Evolutionary conservation across 768 basidiomycete genomes (phyloP), one percentile per base, ranked within the genome.

Genomic region (Termitomyces bulborhizus): DNA sequence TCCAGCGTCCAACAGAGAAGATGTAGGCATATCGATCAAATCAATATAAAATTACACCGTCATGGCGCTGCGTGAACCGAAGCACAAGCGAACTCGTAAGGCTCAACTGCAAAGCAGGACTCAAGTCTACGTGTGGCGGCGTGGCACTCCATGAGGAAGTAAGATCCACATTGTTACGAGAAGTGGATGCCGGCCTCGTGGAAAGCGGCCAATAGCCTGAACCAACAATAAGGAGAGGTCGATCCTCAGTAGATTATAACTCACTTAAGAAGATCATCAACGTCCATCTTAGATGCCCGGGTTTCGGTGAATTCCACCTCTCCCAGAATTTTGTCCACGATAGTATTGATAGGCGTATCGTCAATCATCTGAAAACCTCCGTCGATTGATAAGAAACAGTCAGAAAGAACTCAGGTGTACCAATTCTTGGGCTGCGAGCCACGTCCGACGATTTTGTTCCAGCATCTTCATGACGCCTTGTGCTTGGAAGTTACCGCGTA

Each of bases 391-490:
- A 40, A 29, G 5, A 34, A 11, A 29, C 6, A 18, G 7, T 16
- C 27, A 41, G 8, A 16, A 13, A 8, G 12, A 26, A 46, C 4
- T 31, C 6, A 40, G 16, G 44, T 63, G 36, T 41, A 83, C 84
- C 79, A 82, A 79, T 61, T 86, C 76, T 60, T 88, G 85, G 63
- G 89, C 79, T 3, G 93, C 83, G 65, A 90, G 86, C 93, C 92
- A 97, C 29, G 94, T 96, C 70, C 85, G 82, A 77, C 88, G 88
- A 68, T 98, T 98, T 63, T 84, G 83, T 70, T 97, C 94, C 58
- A 98, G 71, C 90, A 98, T 90, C 62, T 93, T 89, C 67, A 90
- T 79, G 32, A 99, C 93, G 5, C 96, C 97, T 67, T 93, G 96
- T 16, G 94, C 94, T 76, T 83, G 82, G 67, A 99, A 98, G 62